Base-by-base conservation (phyloP, 2,329 filamentous ascomycete genomes). In the Neophaeococcomyces mojaviensis region DNA sequence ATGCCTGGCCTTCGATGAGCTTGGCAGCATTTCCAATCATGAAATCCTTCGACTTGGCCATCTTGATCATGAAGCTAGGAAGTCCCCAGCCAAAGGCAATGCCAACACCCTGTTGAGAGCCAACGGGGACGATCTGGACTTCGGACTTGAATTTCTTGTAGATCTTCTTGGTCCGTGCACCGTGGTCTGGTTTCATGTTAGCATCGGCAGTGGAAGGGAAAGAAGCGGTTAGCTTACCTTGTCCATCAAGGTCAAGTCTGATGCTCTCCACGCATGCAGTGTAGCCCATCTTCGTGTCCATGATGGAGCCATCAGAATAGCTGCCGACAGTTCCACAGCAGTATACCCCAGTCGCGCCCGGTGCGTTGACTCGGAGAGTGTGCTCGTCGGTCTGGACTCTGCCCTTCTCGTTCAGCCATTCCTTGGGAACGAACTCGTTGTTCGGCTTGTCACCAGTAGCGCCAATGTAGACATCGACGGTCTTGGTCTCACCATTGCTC, bases 361-460 rank as follows among this genome's bases (percentile, higher is more conserved):
- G 46, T 7, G 57, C 55, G 36, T 54, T 44, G 30, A 58, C 48
- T 26, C 56, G 53, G 19, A 58, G 52, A 19, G 56, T 58, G 7
- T 50, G 44, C 13, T 45, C 53, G 54, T 78, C 69, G 5, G 69
- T 72, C 20, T 62, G 62, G 36, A 81, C 69, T 59, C 71, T 73
- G 12, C 71, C 71, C n/a, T 58, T 49, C 0, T 62, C 58, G 48
- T 68, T 62, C 3, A 79, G 64, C 33, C 76, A 67, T 5, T 64
- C 56, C 3, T 56, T 42, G 0, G 76, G 74, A 1, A 81, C 61
- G 58, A 70, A 80, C 7, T 62, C 64, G 16, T 69, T 73, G 59
- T 77, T 79, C 0, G 76, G 76, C 6, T 61, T 56, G 10, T 70
- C 70, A 22, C 77, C 77, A 12, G 68, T 68, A 1, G 72, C 73